Base-by-base conservation (phyloP, 1,284 basidiomycete species). In the Mrakiaceae sp. region DNA sequence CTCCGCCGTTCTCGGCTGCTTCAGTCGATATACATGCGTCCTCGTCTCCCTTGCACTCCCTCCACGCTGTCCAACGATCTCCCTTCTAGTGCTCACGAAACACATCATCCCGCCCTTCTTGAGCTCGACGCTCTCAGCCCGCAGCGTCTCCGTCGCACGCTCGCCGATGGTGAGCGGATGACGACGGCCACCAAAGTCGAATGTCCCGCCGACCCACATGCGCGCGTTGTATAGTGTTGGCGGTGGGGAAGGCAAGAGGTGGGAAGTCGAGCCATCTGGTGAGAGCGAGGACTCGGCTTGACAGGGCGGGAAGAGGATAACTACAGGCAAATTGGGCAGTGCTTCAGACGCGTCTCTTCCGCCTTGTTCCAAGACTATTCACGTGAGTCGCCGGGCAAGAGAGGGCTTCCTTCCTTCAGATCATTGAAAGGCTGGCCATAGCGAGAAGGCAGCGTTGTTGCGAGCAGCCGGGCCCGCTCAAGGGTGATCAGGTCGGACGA, bases 201-300 rank as follows among this genome's bases (percentile, higher is more conserved):
- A 84, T 67, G 77, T 80, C 0, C 89, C 88, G 27, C 86, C 83
- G 0, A 87, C 88, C 88, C 89, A 91, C 88, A 91, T 91, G 16
- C 89, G 79, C 54, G 86, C 80, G 16, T 81, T 81, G 75, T 87
- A 90, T 0, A 87, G 88, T 54, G 80, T 74, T 0, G 89, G 88
- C 3, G 89, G 58, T 1, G 58, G 56, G 42, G 56, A 58, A 14
- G 44, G 43, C 11, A 58, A 16, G 27, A 40, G 56, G 56, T 42
- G 27, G 39, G 56, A 58, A 5, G 56, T 43, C 56, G 56, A 58
- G 3, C 56, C 56, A 16, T 58, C 56, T 16, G 56, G 56, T 14
- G 56, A 58, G 10, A 58, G 43, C 56, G 16, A 9, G 7, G 56
- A 44, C 56, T 58, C 56, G 5, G 56, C 11, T 7, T 44, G 14